phyloP scores from a whole-genome alignment of 345 rosid species.

The Eucalyptus curtisii region DNA sequence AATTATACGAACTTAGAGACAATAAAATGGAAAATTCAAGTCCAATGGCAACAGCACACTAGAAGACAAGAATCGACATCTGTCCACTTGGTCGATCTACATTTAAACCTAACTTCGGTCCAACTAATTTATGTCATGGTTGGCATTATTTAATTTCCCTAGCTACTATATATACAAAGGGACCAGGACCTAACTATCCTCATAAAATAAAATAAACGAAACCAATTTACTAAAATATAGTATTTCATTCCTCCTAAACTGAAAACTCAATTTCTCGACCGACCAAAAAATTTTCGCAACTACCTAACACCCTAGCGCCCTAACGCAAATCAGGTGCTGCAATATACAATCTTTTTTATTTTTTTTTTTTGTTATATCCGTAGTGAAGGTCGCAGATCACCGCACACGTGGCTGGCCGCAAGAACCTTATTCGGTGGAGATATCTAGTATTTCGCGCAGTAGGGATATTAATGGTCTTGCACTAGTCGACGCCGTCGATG shows the following conservation, averaged over 20 bases:
- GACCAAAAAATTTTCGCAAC: neutral
- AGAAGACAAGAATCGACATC: neutral
- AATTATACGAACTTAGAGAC: neutral
- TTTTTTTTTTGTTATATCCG: too few relatives aligned
- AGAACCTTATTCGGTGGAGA: neutral
- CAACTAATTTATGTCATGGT: neutral
- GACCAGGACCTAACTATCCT: neutral
- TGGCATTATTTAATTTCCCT: neutral
- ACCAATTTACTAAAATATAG: neutral
- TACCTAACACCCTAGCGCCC: neutral
- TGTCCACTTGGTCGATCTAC: neutral
- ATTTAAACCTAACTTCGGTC: neutral
- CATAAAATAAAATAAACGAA: neutral
- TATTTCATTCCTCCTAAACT: neutral
- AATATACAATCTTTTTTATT: neutral
- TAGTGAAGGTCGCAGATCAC: neutral
- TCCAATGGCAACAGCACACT: neutral
- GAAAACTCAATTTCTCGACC: neutral
- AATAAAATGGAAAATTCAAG: neutral
- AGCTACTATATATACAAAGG: neutral
- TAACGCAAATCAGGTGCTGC: neutral
- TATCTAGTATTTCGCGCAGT: neutral
- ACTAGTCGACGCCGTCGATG: conserved; percentile 34
- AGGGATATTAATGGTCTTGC: neutral
- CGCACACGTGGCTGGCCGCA: neutral